Base-by-base conservation (phyloP, 495 filamentous ascomycete genomes). In the Saxispiralis lemnorum region DNA sequence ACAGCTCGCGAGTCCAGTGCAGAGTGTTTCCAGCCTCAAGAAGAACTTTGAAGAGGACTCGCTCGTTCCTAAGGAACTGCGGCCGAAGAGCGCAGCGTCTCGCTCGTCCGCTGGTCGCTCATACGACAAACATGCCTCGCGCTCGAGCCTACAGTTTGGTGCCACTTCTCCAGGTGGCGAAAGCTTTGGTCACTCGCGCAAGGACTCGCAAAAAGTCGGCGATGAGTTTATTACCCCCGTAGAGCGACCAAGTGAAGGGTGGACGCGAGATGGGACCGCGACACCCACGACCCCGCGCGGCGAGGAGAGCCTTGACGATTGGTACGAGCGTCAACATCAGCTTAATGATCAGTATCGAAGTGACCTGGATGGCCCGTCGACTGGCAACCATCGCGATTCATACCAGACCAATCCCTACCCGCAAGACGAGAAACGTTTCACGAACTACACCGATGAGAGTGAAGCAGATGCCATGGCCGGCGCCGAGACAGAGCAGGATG, bases 1-100 rank as follows among this genome's bases (percentile, higher is more conserved):
- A 19, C 67, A 79, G 21, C 73, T 73, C 12, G 60, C 87, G 16
- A 93, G 86, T 59, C 86, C 85, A 0, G 84, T 92, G 41, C 85
- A 88, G 48, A 93, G 86, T 45, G 78, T 89, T 20, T 83, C 82
- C 0, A 86, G 85, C 41, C 81, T 53, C 5, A 45, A 78, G 48
- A 73, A 69, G 7, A 63, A 69, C 42, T 68, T 69, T 21, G 68
- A 65, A 14, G 58, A 69, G 35, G 72, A 34, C 38, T 48, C 19
- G 34, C 51, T 53, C 2, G 35, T 45, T 9, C 51, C 53, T 36
- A 45, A 17, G 44, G 59, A 43, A 17, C 16, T 47, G 47, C 52
- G 38, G 43, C 57, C 15, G 0, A 38, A 40, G 16, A 56, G 53
- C 39, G 51, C 41, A 35, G 53, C 47, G 2, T 54, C 53, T n/a